Evolutionary conservation across 257 asterid genomes (phyloP), one percentile per base, ranked within the genome.

Genomic region (Rubia yunnanensis): DNA sequence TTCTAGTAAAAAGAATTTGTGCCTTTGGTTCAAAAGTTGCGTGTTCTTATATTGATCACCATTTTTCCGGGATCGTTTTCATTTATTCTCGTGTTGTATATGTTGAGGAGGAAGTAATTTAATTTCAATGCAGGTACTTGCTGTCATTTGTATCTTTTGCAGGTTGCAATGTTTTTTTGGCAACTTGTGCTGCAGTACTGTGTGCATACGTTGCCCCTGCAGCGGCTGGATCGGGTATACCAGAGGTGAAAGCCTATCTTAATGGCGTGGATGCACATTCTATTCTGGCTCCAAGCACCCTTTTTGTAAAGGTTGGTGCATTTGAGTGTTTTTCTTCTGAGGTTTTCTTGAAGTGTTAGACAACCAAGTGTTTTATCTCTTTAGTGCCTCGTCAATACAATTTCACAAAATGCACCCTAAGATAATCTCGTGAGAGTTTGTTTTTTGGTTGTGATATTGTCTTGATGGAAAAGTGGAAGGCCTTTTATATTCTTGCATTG

Each of bases 191-290:
- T 73, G 98, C 80, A 14, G 84, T 71, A 9, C 79, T 92, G 35
- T 92, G 98, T 74, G 97, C 96, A 17, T 84, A 70, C 68, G 9
- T 89, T 60, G 96, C 98, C 66, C 98, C 98, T 49, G 97, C 98
- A 54, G 98, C 98, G 32, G 97, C 97, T 63, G 98, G 98, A 38
- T 92, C 98, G 49, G 98, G 98, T 73, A 92, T 92, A 69, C 98
- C 98, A 66, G 98, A 92, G 83, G 98, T 92, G 80, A 92, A 92
- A 86, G 97, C 98, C 64, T 89, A 92, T 70, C 95, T 92, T 70
- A 92, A 92, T 63, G 98, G 98, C 23, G 78, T 92, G 23, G 98
- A 92, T 72, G 97, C 98, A 69, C 92, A 89, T 79, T 87, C 98
- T 73, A 92, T 92, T 67, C 76, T 92, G 81, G 98, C 98, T 71